These are phyloP conservation scores for Erythrophleum ivorense DNA, from an alignment of 331 rosid genomes.

Conservation along the genomic window DNA sequence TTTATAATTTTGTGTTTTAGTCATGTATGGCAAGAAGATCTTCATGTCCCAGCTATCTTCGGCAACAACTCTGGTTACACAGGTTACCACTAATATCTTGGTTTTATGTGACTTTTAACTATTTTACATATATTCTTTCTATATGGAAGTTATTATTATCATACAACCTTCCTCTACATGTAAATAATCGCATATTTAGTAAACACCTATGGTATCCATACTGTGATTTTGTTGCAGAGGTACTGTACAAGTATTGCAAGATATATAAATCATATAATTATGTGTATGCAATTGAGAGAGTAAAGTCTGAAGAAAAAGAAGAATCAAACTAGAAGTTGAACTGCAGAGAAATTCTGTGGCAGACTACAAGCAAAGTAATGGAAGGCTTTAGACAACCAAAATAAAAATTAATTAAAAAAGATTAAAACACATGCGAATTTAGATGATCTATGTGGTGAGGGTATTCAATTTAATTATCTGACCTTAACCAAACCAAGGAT, in stretches of 20 bases:
- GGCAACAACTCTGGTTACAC: conserved; percentile 71
- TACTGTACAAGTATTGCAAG: background rate
- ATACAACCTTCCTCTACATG: background rate
- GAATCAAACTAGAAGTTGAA: background rate
- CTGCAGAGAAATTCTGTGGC: background rate
- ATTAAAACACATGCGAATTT: background rate
- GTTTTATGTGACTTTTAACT: conserved; percentile 17
- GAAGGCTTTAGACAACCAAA: background rate
- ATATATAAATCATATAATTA: background rate
- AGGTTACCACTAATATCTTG: conserved; percentile 56
- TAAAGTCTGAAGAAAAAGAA: background rate
- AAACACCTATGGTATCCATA: conserved; percentile 25
- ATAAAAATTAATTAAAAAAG: background rate
- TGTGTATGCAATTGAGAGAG: background rate
- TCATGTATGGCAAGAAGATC: conserved; percentile 61
- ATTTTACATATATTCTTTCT: conserved; percentile 22
- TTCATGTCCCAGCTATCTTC: conserved; percentile 52
- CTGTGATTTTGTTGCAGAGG: background rate
- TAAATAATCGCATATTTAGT: conserved; percentile 11
- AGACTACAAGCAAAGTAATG: background rate
- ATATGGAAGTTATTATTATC: conserved; percentile 4
- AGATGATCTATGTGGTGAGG: background rate
- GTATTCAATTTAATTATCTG: background rate
- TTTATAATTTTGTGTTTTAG: conserved; percentile 61
- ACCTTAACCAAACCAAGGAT: background rate